These are phyloP conservation scores for Dactylonectria macrodidyma DNA, from an alignment of 2,329 filamentous ascomycete species.

Conservation along the genomic window DNA sequence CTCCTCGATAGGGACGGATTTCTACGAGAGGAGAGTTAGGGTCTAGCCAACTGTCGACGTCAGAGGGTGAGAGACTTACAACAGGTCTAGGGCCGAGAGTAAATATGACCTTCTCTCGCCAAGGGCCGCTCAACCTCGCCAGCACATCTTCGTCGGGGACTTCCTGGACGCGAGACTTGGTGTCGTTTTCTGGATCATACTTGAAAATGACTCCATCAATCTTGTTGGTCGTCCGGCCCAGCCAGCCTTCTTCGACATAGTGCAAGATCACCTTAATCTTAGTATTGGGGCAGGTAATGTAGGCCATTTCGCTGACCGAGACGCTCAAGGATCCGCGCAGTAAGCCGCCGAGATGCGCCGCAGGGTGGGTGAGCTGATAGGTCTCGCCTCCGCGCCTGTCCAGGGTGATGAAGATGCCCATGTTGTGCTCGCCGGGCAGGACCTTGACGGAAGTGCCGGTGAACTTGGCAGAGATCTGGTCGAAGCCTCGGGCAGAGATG, in stretches of 20 bases:
- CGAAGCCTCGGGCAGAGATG: slow-evolving; percentile 89
- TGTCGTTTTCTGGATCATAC: slow-evolving; percentile 90
- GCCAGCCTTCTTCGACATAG: slow-evolving; percentile 95
- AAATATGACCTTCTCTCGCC: slow-evolving; percentile 81
- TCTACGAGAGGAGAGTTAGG: slow-evolving; percentile 46
- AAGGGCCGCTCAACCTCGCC: slow-evolving; percentile 85
- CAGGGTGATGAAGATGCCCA: slow-evolving; percentile 94
- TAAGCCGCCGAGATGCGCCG: slow-evolving; percentile 92
- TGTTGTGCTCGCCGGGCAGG: slow-evolving; percentile 90
- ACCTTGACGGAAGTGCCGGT: slow-evolving; percentile 96
- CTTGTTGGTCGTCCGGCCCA: slow-evolving; percentile 91
- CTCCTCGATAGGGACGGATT: slow-evolving; percentile 66
- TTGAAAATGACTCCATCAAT: slow-evolving; percentile 92
- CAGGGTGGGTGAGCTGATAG: slow-evolving; percentile 94
- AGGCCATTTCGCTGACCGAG: slow-evolving; percentile 90
- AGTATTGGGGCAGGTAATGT: slow-evolving; percentile 90
- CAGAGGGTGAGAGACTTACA: slow-evolving; percentile 62
- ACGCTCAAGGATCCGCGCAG: slow-evolving; percentile 90
- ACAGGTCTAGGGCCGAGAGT: slow-evolving; percentile 72
- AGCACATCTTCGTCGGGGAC: slow-evolving; percentile 89
- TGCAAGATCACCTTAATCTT: slow-evolving; percentile 92
- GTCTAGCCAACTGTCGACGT: background rate
- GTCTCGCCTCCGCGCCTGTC: slow-evolving; percentile 87
- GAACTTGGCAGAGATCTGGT: slow-evolving; percentile 98
- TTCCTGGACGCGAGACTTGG: slow-evolving; percentile 84